These are phyloP conservation scores for Trichophyton benhamiae DNA, from an alignment of 2,329 filamentous ascomycete species.

Conservation along the genomic window DNA sequence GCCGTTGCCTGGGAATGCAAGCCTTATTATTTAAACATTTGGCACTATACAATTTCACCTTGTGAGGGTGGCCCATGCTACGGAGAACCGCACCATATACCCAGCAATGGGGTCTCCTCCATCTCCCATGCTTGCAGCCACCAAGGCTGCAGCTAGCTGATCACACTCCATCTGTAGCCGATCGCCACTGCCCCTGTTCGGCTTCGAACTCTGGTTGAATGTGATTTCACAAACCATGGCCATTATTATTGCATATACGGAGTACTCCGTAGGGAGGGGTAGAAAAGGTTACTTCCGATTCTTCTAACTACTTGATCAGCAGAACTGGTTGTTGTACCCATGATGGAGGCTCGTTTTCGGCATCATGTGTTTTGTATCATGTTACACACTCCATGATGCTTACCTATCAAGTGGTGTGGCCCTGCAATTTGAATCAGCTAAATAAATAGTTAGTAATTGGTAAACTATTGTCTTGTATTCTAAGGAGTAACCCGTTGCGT, in stretches of 20 bases:
- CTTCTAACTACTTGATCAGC: neutral
- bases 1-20: too few relatives aligned
- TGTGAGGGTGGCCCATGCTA: neutral
- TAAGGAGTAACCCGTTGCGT: neutral
- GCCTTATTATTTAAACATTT: too few relatives aligned
- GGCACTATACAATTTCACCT: neutral
- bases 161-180: neutral
- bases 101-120: neutral
- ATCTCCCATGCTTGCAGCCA: neutral
- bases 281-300: neutral
- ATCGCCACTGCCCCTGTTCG: neutral
- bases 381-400: too few relatives aligned
- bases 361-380: neutral
- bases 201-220: neutral
- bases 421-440: neutral
- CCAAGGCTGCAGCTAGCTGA: neutral
- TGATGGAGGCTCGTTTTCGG: neutral
- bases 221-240: neutral
- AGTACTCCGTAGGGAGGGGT: neutral
- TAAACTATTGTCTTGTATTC: neutral
- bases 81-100: neutral
- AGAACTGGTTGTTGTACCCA: neutral
- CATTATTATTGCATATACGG: neutral
- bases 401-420: neutral
- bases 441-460: neutral